A percentile compares a stretch with the other conserved stretches of the same genome.
Conservation (phyloP, 768 basidiomycete species). For the Boletus vermiculosoides region DNA sequence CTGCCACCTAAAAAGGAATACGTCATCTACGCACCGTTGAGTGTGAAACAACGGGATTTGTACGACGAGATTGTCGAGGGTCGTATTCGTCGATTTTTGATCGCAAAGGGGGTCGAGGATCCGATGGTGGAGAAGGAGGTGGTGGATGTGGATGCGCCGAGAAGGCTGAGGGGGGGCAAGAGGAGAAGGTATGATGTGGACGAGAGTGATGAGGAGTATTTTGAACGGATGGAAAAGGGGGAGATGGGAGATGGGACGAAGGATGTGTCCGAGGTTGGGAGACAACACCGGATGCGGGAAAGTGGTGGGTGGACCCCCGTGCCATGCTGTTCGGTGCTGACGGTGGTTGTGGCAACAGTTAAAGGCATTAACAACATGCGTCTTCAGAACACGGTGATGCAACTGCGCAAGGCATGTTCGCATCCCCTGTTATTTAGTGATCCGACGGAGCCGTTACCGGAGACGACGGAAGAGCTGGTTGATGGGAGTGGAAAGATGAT, state of each 20-base stretch:
- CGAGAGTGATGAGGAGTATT: conserved; percentile 63
- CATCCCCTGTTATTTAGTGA: conserved; percentile 86
- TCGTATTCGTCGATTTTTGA: conserved; percentile 63
- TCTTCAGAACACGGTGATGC: conserved; percentile 95
- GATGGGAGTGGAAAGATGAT: conserved; percentile 97
- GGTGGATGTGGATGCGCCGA: conserved; percentile 33
- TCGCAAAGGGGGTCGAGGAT: conserved; percentile 35
- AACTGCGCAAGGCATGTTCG: conserved; percentile 92
- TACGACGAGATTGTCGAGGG: conserved; percentile 80
- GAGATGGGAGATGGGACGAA: conserved; percentile 40
- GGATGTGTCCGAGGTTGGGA: conserved; percentile 52
- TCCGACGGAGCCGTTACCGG: conserved; percentile 29
- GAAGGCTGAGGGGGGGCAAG: conserved; percentile 36
- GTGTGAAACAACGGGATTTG: conserved; percentile 74
- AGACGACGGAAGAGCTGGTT: conserved; percentile 77
- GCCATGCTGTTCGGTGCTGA: background rate
- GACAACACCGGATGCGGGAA: conserved; percentile 55
- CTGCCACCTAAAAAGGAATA: conserved; percentile 95
- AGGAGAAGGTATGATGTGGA: conserved; percentile 54
- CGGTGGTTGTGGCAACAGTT: conserved; percentile 41
- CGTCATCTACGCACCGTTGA: conserved; percentile 88
- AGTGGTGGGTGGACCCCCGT: conserved; percentile 48
- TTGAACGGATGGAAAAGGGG: conserved; percentile 54
- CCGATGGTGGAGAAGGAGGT: conserved; percentile 18
- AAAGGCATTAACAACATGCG: conserved; percentile 90